phyloP scores from a whole-genome alignment of 805 yeast genomes.

The Gaillardinia entomophila region DNA sequence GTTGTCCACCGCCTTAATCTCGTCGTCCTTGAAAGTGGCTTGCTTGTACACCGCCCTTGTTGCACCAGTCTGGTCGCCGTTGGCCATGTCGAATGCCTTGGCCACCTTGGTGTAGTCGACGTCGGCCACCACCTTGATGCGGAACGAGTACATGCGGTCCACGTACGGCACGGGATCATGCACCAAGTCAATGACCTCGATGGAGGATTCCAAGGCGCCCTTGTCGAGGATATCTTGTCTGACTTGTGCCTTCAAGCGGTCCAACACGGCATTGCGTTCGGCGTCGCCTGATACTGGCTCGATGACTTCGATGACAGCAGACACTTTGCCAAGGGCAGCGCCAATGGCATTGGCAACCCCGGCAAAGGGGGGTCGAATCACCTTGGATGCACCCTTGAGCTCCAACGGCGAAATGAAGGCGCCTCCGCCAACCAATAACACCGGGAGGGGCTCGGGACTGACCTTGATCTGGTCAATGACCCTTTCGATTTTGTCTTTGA shows the following conservation, averaged over 20 bases:
- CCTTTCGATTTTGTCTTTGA: constrained; percentile 26
- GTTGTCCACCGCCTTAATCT: neutral
- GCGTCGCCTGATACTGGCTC: constrained; percentile 2
- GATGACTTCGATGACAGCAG: constrained; percentile 20
- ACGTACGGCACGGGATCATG: constrained; percentile 29
- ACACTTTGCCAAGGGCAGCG: constrained; percentile 43
- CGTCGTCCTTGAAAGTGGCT: constrained; percentile 12
- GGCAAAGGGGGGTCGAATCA: constrained; percentile 35
- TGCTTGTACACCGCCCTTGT: constrained; percentile 4
- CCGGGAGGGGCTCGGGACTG: constrained; percentile 37
- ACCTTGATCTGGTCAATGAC: constrained; percentile 43
- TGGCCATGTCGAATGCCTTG: constrained; percentile 2
- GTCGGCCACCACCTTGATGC: constrained; percentile 38
- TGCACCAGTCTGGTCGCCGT: constrained; percentile 1
- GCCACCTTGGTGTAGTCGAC: constrained; percentile 29
- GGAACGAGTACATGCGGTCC: constrained; percentile 26
- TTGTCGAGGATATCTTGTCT: constrained; percentile 10
- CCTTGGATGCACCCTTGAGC: constrained; percentile 36
- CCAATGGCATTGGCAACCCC: constrained; percentile 48
- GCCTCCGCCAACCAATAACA: constrained; percentile 46
- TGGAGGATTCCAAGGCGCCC: constrained; percentile 19
- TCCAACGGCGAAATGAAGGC: constrained; percentile 38
- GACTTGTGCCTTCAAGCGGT: constrained; percentile 8
- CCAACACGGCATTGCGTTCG: constrained; percentile 7
- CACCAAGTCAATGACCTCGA: constrained; percentile 16